phyloP scores from a whole-genome alignment of 805 yeast genomes.

The Zygoascus biomembranicola region DNA sequence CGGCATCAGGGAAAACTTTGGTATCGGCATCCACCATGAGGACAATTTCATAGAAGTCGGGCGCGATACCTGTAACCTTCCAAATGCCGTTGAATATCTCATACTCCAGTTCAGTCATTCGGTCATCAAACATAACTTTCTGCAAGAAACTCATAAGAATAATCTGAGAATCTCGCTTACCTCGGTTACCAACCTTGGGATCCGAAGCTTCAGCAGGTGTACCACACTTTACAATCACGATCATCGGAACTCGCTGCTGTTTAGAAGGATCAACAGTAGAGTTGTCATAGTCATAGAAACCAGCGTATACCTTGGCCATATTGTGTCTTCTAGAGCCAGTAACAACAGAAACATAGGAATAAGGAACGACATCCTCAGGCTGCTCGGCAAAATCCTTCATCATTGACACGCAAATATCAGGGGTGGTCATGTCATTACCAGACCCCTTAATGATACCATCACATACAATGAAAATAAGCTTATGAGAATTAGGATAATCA shows the following conservation, averaged over 20 bases:
- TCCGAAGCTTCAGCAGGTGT: conserved; percentile 70
- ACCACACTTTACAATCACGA: conserved; percentile 78
- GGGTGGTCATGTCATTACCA: conserved; percentile 81
- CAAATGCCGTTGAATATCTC: conserved; percentile 69
- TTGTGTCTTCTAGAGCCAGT: conserved; percentile 92
- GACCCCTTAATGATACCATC: conserved; percentile 94
- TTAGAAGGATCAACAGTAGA: conserved; percentile 65
- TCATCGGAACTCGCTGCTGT: conserved; percentile 73
- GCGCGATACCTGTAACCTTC: conserved; percentile 77
- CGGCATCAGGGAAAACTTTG: conserved; percentile 73
- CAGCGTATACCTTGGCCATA: conserved; percentile 95
- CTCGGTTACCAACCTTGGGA: conserved; percentile 87
- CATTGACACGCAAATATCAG: conserved; percentile 81
- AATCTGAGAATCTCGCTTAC: conserved; percentile 91
- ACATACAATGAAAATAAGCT: conserved; percentile 74
- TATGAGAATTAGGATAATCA: conserved; percentile 92
- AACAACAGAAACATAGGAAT: conserved; percentile 92
- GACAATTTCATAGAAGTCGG: conserved; percentile 71
- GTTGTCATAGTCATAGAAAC: conserved; percentile 82
- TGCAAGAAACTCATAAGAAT: conserved; percentile 86
- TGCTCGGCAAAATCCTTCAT: conserved; percentile 72
- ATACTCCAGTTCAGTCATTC: conserved; percentile 87
- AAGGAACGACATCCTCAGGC: conserved; percentile 66
- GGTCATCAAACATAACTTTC: conserved; percentile 79
- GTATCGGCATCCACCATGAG: conserved; percentile 96